Evolutionary conservation across 2,329 filamentous ascomycete species (phyloP).

Genomic region (Fusarium sp.): DNA sequence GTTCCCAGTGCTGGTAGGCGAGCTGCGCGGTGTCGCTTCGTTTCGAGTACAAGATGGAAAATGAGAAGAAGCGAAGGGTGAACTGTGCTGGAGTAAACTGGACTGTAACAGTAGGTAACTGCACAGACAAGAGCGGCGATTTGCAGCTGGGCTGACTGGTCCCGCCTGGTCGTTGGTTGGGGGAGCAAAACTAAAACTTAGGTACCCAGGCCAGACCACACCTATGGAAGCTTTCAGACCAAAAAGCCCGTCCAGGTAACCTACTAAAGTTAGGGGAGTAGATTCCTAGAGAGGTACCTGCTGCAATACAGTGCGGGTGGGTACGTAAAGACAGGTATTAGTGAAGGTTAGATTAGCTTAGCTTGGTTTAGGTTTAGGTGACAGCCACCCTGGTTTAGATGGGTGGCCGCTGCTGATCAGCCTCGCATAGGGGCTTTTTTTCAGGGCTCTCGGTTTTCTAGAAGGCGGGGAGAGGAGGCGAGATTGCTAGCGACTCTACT

Average conservation of each 20-base stretch:
- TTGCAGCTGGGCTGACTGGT: conserved; percentile 22
- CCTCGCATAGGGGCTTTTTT: conserved; percentile 47
- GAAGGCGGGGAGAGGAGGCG: conserved; percentile 43
- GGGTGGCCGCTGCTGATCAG: conserved; percentile 44
- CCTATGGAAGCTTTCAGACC: conserved; percentile 15
- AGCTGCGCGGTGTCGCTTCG: conserved; percentile 28
- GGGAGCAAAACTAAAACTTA: neutral
- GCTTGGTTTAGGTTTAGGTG: conserved; percentile 28
- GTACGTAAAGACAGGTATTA: neutral
- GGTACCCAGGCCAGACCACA: neutral
- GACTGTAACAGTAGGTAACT: conserved; percentile 19
- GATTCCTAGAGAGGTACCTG: too few relatives aligned
- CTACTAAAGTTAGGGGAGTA: neutral
- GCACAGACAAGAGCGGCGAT: conserved; percentile 33
- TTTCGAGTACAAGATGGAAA: conserved; percentile 9
- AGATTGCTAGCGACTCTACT: conserved; percentile 33
- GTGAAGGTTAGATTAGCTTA: neutral
- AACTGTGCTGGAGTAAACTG: conserved; percentile 6
- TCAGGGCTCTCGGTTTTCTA: conserved; percentile 43
- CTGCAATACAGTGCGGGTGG: neutral
- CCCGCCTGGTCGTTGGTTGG: conserved; percentile 16
- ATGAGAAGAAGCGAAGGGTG: conserved; percentile 16
- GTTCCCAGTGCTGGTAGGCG: conserved; percentile 26
- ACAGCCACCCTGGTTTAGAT: conserved; percentile 45
- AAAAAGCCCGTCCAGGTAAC: conserved; percentile 10